phyloP scores from a whole-genome alignment of 1,139 yeast genomes.

The Protomyces inundatus region DNA sequence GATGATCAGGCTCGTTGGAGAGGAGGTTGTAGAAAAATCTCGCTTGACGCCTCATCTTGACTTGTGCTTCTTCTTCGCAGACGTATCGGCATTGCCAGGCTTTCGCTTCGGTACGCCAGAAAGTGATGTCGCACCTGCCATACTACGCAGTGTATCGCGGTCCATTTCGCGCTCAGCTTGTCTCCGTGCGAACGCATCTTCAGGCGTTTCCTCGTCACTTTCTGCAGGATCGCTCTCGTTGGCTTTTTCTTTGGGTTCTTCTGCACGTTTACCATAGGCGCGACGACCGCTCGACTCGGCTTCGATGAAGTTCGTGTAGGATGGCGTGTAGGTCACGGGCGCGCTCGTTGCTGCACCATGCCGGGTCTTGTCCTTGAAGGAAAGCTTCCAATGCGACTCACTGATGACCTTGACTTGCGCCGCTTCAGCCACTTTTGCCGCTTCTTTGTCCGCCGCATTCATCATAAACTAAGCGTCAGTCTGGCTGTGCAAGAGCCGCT shows the following conservation, averaged over 20 bases:
- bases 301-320: conserved; percentile 1
- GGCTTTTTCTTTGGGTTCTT: not conserved
- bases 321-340: not conserved
- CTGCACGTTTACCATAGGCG: not conserved
- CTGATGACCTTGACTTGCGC: not conserved
- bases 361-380: not conserved
- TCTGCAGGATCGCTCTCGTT: not conserved
- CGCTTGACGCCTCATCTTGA: no score
- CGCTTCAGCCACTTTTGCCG: conserved; percentile 1
- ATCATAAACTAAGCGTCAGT: conserved; percentile 2
- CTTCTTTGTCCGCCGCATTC: conserved; percentile 2
- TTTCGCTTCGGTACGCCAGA: not conserved
- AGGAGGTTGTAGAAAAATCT: no score
- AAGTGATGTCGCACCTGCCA: conserved; percentile 4
- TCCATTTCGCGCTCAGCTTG: conserved; percentile 12
- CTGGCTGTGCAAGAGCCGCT: no score
- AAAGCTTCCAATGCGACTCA: conserved; percentile 13
- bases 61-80: not conserved
- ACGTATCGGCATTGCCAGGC: not conserved
- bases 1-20: no score
- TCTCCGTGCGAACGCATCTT: conserved; percentile 15
- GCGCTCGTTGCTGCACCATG: not conserved
- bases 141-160: conserved; percentile 4
- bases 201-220: conserved; percentile 9
- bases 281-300: conserved; percentile 1